Conservation (phyloP, 2,329 filamentous ascomycete genomes). For the Phaeosphaeriaceae sp. region DNA sequence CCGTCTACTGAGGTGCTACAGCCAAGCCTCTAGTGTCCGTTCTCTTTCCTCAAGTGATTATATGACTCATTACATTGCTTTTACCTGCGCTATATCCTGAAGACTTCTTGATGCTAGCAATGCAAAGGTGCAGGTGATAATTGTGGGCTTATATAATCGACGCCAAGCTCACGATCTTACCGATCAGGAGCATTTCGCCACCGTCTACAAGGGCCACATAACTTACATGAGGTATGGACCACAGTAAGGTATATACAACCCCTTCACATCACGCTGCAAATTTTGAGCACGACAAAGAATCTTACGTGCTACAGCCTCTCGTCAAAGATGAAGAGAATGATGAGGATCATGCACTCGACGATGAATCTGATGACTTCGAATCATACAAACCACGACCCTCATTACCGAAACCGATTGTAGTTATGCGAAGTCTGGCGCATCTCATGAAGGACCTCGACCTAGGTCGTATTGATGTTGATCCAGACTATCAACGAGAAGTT, state of each 20-base stretch:
- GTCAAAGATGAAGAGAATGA: conserved; percentile 26
- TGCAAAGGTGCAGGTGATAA: too few species aligned
- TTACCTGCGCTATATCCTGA: too few species aligned
- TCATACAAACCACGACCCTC: conserved; percentile 34
- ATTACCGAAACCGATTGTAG: conserved; percentile 22
- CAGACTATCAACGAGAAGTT: conserved; percentile 56
- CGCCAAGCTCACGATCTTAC: too few species aligned
- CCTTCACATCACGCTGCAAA: background rate
- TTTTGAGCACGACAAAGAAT: background rate
- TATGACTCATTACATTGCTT: too few species aligned
- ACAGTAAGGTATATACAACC: conserved; percentile 9
- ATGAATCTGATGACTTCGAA: background rate
- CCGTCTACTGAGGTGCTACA: too few species aligned
- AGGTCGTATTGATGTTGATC: conserved; percentile 49
- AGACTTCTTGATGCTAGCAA: too few species aligned
- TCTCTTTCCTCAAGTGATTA: too few species aligned
- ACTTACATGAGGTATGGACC: conserved; percentile 18
- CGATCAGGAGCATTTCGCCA: too few species aligned
- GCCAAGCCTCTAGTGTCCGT: too few species aligned
- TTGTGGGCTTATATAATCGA: too few species aligned
- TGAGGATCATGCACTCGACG: conserved; percentile 9
- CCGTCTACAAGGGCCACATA: too few species aligned
- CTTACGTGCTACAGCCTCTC: background rate
- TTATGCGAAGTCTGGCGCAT: conserved; percentile 26
- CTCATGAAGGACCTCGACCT: conserved; percentile 33